A percentile compares a stretch with the other conserved stretches of the same genome.
phyloP scores from a whole-genome alignment of 805 yeast species.

The Kodamaea jinghongensis region DNA sequence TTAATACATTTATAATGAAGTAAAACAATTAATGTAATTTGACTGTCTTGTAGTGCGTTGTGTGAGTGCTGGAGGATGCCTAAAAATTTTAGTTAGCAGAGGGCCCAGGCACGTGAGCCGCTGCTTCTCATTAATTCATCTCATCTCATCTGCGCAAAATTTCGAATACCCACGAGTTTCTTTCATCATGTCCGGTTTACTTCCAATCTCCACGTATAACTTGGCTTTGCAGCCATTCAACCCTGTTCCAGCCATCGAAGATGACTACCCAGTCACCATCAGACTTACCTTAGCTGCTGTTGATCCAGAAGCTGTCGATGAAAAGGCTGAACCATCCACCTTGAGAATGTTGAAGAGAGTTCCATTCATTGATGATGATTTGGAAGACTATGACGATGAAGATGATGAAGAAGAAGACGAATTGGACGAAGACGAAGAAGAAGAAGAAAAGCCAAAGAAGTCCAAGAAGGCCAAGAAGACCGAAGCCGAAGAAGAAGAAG shows the following conservation, averaged over 20 bases:
- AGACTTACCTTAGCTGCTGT: conserved; percentile 93
- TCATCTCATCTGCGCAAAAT: conserved; percentile 14
- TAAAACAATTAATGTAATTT: not conserved
- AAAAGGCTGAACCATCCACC: conserved; percentile 79
- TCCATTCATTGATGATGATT: conserved; percentile 40
- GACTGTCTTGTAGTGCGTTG: conserved; percentile 1
- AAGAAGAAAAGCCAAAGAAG: conserved; percentile 28
- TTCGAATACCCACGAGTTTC: conserved; percentile 3
- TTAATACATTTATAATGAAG: conserved; percentile 5
- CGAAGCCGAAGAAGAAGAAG: conserved; percentile 36
- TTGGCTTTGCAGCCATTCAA: conserved; percentile 82
- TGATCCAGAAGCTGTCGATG: conserved; percentile 86
- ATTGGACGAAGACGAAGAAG: conserved; percentile 45
- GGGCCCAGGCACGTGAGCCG: too few species aligned
- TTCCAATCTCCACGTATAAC: conserved; percentile 86
- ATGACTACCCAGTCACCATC: conserved; percentile 83
- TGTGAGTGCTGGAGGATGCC: not conserved
- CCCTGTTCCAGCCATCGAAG: conserved; percentile 84
- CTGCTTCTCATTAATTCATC: conserved; percentile 3
- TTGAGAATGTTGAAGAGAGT: conserved; percentile 80
- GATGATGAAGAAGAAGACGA: conserved; percentile 46
- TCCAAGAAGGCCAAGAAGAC: conserved; percentile 23
- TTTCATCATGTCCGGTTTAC: conserved; percentile 58
- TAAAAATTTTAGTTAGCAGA: too few species aligned
- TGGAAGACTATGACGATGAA: conserved; percentile 44